Evolutionary conservation across 306 rosid species (phyloP), one percentile per base, ranked within the genome.

Genomic region (Carpinus viminea): DNA sequence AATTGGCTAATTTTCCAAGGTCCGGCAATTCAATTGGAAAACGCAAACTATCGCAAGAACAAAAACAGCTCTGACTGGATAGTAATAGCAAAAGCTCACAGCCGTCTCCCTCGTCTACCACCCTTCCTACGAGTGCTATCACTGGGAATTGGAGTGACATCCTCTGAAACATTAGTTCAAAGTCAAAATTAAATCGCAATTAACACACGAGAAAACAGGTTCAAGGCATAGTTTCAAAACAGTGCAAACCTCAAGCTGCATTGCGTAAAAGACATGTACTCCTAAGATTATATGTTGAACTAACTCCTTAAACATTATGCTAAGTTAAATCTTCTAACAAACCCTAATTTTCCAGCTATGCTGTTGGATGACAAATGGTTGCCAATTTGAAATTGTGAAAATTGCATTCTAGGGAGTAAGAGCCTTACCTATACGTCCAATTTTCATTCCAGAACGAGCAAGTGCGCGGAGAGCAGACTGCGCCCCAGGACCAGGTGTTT

Each of bases 401-500:
- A 47, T 52, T 21, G 38, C 76, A 7, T 72, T 53, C 16, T 4
- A 34, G 7, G 17, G 21, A 50, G 31, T 64, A 26, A 5, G 24
- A 46, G 5, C 15, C 20, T 61, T 83, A 93, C 98, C 98, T 75
- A 93, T 93, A n/a, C 98, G 94, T 7, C 98, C 98, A 81, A 93
- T 88, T 83, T 90, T 93, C 98, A 93, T 93, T 75, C 98, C 97
- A 54, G 96, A 91, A 28, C 98, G 93, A 83, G 98, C 96, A 75
- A 93, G 92, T 12, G 98, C 98, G 5, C 97, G 91, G 6, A 93
- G 97, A 34, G 98, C 98, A 78, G 96, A 90, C 79, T 93, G 98
- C 50, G 98, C 96, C 79, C 98, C 98, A 7, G 98, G 98, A 52
- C 98, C 98, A 0, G 98, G 98, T 4, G 98, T 93, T 59, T 93